Base-by-base conservation (phyloP, 495 filamentous ascomycete genomes). In the Sordaria brevicollis region DNA sequence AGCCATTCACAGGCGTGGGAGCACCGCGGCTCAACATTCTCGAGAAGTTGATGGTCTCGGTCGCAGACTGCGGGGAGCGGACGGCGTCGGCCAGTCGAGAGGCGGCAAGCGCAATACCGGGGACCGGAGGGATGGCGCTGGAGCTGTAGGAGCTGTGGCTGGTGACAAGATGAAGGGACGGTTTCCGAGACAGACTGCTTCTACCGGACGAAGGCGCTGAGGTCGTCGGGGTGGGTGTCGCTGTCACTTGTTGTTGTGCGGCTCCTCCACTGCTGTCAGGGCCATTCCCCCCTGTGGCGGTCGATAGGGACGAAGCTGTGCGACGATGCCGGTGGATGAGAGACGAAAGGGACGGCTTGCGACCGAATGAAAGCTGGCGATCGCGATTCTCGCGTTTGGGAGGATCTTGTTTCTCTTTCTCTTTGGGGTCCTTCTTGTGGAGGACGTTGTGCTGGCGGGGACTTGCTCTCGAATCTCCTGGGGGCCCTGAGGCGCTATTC, bases 1-100 rank as follows among this genome's bases (percentile, higher is more conserved):
- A 75, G 66, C 72, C 78, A 54, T 74, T 75, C 65, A 73, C 66
- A 54, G 75, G 73, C 39, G 76, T 74, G 21, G 76, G 70, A n/a
- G 77, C 76, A 29, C 73, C 73, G n/a, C 82, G 78, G 74, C 73
- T 74, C 57, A 83, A 72, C 81, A 85, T 83, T 73, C 75, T 84
- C 71, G 80, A 71, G 70, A 80, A 81, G 36, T 79, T 79, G 49
- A 62, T 15, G 54, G 49, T 62, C 69, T 81, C 78, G 67, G 71
- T 65, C 31, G 76, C 75, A 31, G 77, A 74, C 8, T 81, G 80
- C 8, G 79, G 79, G 25, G 74, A 71, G 41, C 73, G 39, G 19
- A 80, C 65, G 29, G 73, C 70, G 35, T 79, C 80, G 72, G 70
- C 39, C 37, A 80, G 76, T 49, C 73, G 77, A 8, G 77, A 75